phyloP scores from a whole-genome alignment of 352 stramenopile species.

The Globisporangium paddicum region DNA sequence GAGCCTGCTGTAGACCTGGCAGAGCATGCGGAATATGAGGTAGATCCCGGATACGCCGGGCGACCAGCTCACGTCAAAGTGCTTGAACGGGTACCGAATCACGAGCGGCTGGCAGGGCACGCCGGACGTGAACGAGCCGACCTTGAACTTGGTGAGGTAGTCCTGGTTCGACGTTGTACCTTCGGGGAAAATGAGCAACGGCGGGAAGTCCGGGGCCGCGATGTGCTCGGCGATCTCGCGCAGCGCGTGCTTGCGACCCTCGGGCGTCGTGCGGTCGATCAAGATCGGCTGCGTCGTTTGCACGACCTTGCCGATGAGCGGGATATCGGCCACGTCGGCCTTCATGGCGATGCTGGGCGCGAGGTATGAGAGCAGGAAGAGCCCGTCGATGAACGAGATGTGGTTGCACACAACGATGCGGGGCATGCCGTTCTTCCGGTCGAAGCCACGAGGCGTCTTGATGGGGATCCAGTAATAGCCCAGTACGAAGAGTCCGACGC shows the following conservation, averaged over 20 bases:
- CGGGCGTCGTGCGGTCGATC: conserved; percentile 46
- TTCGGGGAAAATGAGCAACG: conserved; percentile 67
- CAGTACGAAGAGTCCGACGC: conserved; percentile 48
- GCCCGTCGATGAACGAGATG: conserved; percentile 60
- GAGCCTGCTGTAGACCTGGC: conserved; percentile 63
- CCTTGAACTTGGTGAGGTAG: conserved; percentile 73
- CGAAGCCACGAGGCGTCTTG: conserved; percentile 20
- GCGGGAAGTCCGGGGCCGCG: conserved; percentile 30
- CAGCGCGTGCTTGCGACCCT: conserved; percentile 51
- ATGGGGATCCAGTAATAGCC: conserved; percentile 69
- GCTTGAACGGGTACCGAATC: conserved; percentile 58
- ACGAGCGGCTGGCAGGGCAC: conserved; percentile 55
- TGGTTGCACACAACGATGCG: conserved; percentile 71
- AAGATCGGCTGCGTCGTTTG: conserved; percentile 60
- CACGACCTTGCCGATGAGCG: conserved; percentile 52
- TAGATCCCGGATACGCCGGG: conserved; percentile 48
- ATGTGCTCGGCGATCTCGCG: conserved; percentile 60
- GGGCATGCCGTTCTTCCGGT: conserved; percentile 18
- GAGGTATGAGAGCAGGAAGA: conserved; percentile 52
- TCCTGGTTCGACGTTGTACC: conserved; percentile 72
- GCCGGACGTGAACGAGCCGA: conserved; percentile 61
- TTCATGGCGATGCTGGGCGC: conserved; percentile 72
- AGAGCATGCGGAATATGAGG: conserved; percentile 53
- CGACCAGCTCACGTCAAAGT: conserved; percentile 75
- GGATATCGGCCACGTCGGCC: conserved; percentile 50